Evolutionary conservation across 192 early-diverging fungal genomes (phyloP).

Genomic region (Mortierella antarctica): DNA sequence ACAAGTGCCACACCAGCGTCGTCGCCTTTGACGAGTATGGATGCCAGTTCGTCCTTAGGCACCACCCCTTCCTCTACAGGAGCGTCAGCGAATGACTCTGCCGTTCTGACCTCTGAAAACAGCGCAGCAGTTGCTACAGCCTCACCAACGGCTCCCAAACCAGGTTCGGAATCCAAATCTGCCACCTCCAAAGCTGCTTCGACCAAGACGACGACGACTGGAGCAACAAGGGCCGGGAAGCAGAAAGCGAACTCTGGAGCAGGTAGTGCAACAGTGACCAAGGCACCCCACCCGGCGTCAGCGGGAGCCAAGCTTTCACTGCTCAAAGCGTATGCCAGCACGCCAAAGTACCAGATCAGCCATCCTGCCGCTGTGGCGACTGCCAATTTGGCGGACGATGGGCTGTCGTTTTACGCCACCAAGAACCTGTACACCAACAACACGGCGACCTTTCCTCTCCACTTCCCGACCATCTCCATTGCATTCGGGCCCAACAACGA

Average conservation of each 20-base stretch:
- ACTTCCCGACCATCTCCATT: slow-evolving; percentile 55
- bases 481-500: slow-evolving; percentile 55
- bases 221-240: background rate
- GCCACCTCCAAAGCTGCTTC: background rate
- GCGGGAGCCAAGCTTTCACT: slow-evolving; percentile 16
- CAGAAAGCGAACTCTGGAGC: background rate
- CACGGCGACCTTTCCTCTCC: slow-evolving; percentile 45
- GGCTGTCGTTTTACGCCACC: slow-evolving; percentile 32
- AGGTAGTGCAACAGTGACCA: background rate
- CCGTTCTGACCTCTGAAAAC: background rate
- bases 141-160: background rate
- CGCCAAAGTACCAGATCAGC: slow-evolving; percentile 6
- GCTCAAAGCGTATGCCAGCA: slow-evolving; percentile 7
- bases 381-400: slow-evolving; percentile 8
- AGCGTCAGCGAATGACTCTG: background rate
- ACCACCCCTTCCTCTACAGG: background rate
- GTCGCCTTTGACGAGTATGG: background rate
- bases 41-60: background rate
- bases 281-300: slow-evolving; percentile 1
- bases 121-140: background rate
- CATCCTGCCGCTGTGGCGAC: slow-evolving; percentile 5
- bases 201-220: slow-evolving; percentile 3
- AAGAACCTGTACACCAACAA: slow-evolving; percentile 50
- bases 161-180: slow-evolving; percentile 1
- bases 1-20: background rate